Evolutionary conservation across 352 stramenopile species (phyloP).

Genomic region (Hyphochytrium catenoides): DNA sequence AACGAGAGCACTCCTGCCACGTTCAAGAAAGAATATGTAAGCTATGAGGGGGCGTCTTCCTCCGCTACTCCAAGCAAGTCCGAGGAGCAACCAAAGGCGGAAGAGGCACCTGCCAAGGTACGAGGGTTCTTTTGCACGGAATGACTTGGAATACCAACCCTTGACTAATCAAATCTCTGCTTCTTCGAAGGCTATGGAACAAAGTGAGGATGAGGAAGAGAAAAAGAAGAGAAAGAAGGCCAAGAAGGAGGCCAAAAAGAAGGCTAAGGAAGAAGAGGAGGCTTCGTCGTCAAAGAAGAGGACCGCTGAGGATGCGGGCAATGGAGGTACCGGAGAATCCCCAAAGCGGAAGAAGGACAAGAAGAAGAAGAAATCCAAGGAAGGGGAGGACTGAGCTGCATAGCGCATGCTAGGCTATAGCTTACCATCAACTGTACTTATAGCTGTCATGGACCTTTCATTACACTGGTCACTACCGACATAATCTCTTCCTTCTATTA

Average conservation of each 20-base stretch:
- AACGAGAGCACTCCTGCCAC: conserved; percentile 55
- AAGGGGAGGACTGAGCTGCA: too few species aligned
- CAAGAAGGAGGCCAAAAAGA: conserved; percentile 32
- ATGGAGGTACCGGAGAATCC: too few species aligned
- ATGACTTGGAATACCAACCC: too few species aligned
- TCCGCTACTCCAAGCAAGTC: conserved; percentile 19
- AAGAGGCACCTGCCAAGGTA: conserved; percentile 12
- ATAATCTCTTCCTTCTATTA: too few species aligned
- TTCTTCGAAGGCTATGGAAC: too few species aligned
- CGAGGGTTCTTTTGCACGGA: conserved; percentile 19
- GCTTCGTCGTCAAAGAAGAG: conserved; percentile 23
- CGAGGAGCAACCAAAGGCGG: conserved; percentile 24
- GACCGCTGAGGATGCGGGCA: conserved; percentile 4
- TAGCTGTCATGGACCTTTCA: too few species aligned
- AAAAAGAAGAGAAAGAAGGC: conserved; percentile 44
- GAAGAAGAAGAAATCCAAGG: conserved; percentile 73
- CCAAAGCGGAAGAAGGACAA: conserved; percentile 61
- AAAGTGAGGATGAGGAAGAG: conserved; percentile 24
- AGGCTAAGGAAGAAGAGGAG: conserved; percentile 23
- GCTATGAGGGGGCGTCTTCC: conserved; percentile 14
- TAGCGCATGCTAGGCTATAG: too few species aligned
- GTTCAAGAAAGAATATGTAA: conserved; percentile 45
- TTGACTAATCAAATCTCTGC: too few species aligned
- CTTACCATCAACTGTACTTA: too few species aligned
- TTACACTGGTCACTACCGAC: too few species aligned